phyloP scores from a whole-genome alignment of 75 land plant species.

The Sequoiadendron giganteum region DNA sequence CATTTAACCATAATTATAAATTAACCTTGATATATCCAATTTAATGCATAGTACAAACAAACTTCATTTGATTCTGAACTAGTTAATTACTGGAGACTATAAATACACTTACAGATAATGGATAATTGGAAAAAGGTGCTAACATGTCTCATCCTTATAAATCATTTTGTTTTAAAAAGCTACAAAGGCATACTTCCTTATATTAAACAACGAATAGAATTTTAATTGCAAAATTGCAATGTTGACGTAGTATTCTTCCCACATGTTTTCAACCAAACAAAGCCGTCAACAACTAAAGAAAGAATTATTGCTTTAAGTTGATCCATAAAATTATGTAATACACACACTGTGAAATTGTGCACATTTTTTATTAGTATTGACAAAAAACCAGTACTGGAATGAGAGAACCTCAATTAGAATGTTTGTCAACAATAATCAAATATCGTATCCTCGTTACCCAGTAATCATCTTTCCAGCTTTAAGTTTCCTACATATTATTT shows the following conservation, averaged over 20 bases:
- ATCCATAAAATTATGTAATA: background rate
- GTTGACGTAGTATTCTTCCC: background rate
- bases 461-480: too few relatives aligned
- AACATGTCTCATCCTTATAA: background rate
- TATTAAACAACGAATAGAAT: background rate
- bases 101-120: background rate
- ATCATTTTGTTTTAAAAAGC: too few relatives aligned
- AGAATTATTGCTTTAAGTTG: constrained; percentile 3
- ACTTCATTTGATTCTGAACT: background rate
- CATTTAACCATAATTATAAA: background rate
- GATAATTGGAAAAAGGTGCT: background rate
- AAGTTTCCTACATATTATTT: too few relatives aligned
- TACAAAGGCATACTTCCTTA: background rate
- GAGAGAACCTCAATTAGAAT: too few relatives aligned
- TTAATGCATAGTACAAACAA: background rate
- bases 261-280: background rate
- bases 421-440: too few relatives aligned
- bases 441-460: too few relatives aligned
- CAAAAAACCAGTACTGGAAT: too few relatives aligned
- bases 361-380: background rate
- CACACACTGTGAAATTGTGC: background rate
- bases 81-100: background rate
- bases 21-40: background rate
- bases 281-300: background rate
- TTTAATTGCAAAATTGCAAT: background rate